phyloP scores from a whole-genome alignment of 1,139 yeast genomes.

The Geotrichum europaeum region DNA sequence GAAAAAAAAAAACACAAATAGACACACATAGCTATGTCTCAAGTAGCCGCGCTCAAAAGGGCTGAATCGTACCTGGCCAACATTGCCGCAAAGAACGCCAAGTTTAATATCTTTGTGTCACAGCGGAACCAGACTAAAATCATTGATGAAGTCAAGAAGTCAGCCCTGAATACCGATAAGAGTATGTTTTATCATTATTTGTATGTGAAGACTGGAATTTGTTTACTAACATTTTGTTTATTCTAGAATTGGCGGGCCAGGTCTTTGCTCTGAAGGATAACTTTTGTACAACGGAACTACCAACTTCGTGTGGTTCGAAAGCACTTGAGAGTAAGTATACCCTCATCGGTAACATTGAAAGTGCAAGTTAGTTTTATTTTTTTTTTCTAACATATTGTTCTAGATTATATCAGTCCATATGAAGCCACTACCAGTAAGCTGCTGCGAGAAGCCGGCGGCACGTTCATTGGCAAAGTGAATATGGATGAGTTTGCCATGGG shows the following conservation, averaged over 20 bases:
- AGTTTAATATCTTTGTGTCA: constrained; percentile 34
- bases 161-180: constrained; percentile 3
- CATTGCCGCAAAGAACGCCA: constrained; percentile 29
- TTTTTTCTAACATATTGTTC: not conserved
- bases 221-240: constrained; percentile 6
- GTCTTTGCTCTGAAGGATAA: constrained; percentile 66
- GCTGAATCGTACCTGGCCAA: constrained; percentile 27
- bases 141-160: constrained; percentile 11
- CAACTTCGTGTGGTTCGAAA: constrained; percentile 73
- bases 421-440: constrained; percentile 66
- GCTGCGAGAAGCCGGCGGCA: constrained; percentile 48
- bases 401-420: constrained; percentile 63
- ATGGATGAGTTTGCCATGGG: constrained; percentile 99
- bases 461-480: constrained; percentile 76
- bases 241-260: constrained; percentile 23
- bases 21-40: not conserved
- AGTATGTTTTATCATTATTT: constrained; percentile 6
- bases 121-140: constrained; percentile 16
- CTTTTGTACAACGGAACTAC: constrained; percentile 54
- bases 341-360: not conserved
- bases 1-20: not conserved
- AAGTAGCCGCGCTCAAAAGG: constrained; percentile 12
- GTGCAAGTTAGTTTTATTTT: not conserved
- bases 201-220: not conserved
- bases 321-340: constrained; percentile 38